Evolutionary conservation across 2,329 filamentous ascomycete species (phyloP), one percentile per base, ranked within the genome.

Genomic region (Paracorniculantispora psalliotae): DNA sequence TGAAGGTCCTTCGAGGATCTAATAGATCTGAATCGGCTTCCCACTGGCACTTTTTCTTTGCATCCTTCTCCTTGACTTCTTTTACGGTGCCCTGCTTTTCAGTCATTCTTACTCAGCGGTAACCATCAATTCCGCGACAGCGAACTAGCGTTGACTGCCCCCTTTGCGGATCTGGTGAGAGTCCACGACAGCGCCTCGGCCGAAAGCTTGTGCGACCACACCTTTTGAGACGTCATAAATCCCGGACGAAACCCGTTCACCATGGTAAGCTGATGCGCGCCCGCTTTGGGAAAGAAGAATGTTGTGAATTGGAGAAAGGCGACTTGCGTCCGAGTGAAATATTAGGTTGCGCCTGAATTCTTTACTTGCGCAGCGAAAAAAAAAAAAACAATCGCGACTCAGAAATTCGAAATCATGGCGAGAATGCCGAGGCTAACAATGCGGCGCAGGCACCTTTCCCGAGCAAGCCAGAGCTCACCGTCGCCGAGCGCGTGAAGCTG

Each of bases 401-500:
- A 37, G 12, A 41, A 26, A 26, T 5, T 15, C 25, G 3, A 26
- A 13, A n/a, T 21, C 8, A 23, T 33, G 8, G 25, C 28, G 28
- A 33, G 30, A 12, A 21, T 19, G 10, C 15, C 44, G 23, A 48
- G 15, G 30, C 46, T 57, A 33, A 57, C 33, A 1, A 21, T 19
- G 33, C 54, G 39, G 41, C 47, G 28, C 39, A 59, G 61, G 57
- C 53, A 30, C 19, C 7, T 50, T 50, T 41, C 41, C 56, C 59
- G 23, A 48, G 59, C 51, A 66, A 64, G 41, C 65, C 64, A n/a
- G 56, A 59, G 23, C 60, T 67, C 25, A 66, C 63, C 15, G 39
- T 63, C 26, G 35, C 59, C 13, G 65, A 67, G 55, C 63, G 57
- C 19, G 21, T 63, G 13, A 48, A 49, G 17, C 21, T 67, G 46